A percentile compares a stretch with the other conserved stretches of the same genome.
These are phyloP conservation scores for Silene uniflora DNA, from an alignment of 148 eudicot species.

Conservation along the genomic window DNA sequence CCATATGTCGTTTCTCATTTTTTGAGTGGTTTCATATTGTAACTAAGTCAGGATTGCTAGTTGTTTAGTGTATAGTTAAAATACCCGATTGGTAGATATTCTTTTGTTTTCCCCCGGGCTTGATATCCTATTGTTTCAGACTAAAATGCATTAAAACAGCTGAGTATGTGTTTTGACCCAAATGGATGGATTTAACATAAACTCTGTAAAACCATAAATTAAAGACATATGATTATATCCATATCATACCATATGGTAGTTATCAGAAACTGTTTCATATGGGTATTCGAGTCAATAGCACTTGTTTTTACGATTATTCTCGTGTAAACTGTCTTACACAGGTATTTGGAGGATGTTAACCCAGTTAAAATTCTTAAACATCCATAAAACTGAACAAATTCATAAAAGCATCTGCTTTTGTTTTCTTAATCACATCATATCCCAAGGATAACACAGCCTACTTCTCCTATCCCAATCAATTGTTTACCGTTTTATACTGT, in stretches of 20 bases:
- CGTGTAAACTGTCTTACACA: no score
- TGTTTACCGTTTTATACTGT: no score
- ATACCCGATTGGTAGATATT: constrained; percentile 1
- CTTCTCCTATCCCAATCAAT: no score
- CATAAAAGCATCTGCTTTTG: no score
- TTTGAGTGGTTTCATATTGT: background rate
- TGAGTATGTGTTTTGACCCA: background rate
- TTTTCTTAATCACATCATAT: no score
- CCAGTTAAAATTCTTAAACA: no score
- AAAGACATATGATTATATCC: background rate
- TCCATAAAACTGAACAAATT: no score
- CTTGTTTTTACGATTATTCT: no score
- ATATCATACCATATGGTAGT: background rate
- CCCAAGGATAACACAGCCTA: no score
- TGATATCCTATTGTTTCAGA: background rate
- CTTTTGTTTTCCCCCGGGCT: background rate
- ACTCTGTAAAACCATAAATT: background rate
- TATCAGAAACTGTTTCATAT: no score
- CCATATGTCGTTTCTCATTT: background rate
- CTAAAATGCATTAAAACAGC: background rate
- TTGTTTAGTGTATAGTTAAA: constrained; percentile 11
- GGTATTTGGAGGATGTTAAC: no score
- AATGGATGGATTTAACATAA: background rate
- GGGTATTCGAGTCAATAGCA: no score
- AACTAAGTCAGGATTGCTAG: constrained; percentile 9